Base-by-base conservation (phyloP, 2,329 filamentous ascomycete genomes). In the Zasmidium citrigriseum region DNA sequence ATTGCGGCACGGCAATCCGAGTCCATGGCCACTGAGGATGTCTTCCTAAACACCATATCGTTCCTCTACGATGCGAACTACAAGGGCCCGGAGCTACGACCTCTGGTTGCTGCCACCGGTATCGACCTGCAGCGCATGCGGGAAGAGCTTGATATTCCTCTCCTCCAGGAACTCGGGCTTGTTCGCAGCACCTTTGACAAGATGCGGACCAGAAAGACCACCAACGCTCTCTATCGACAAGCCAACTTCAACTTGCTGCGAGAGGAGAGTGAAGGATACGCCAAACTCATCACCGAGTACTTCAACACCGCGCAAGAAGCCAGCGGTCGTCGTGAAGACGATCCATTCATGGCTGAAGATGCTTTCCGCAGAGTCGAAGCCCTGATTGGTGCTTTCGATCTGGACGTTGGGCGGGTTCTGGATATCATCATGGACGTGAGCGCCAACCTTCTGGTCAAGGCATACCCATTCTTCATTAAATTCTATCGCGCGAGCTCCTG, bases 351-450 rank as follows among this genome's bases (percentile, higher is more conserved):
- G 34, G 91, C 93, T 1, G 87, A 90, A 67, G 88, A 92, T 68
- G 92, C 92, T 0, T 97, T 96, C 68, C 90, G 97, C 72, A 87
- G 88, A 63, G 89, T 99, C 62, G 97, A 96, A 75, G 93, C 90
- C 16, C 84, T 99, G 68, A 96, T 99, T 64, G 95, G 95, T 57
- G 95, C 95, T 7, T 99, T 99, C 70, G 93, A 99, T 74, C 83
- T 99, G 62, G 95, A 99, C 72, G 95, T 97, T 38, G 96, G 95
- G 50, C 86, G 96, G 69, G 93, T 96, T 3, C 82, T 99, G 11
- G 95, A 99, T 73, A 91, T 98, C 21, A 96, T 92, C 0, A 82
- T 99, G 18, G 95, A 99, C 71, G 92, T 98, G 27, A 96, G 96
- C 70, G 95, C 95, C 1, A 91, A 93, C 12, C 89, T 96, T 0